Evolutionary conservation across 352 stramenopile species (phyloP).

Genomic region (Pythium sukuiense): DNA sequence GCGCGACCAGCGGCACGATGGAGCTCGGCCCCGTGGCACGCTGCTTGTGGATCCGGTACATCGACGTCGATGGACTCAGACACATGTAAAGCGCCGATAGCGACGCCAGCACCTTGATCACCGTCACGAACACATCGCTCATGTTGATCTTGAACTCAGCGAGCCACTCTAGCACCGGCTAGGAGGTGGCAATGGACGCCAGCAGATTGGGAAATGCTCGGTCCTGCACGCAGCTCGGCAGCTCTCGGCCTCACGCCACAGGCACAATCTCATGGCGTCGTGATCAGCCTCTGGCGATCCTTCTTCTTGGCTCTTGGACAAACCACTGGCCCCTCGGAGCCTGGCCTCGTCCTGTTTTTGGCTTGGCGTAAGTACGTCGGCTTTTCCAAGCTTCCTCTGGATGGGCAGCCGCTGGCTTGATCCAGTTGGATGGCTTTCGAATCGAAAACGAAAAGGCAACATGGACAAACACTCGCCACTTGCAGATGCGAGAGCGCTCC

Average conservation of each 20-base stretch:
- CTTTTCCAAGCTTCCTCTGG: conserved; percentile 5
- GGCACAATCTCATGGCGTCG: neutral
- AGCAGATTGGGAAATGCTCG: neutral
- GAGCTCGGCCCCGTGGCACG: conserved; percentile 40
- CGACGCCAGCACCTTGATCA: conserved; percentile 63
- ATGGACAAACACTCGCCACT: neutral
- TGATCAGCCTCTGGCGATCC: neutral
- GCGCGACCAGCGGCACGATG: conserved; percentile 57
- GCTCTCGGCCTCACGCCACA: neutral
- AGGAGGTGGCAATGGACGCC: neutral
- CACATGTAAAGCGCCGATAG: conserved; percentile 77
- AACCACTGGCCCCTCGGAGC: neutral
- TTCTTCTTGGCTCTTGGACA: neutral
- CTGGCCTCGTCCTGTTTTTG: neutral
- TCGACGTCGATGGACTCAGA: conserved; percentile 46
- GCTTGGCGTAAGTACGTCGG: neutral
- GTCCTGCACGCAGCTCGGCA: neutral
- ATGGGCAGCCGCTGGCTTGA: neutral
- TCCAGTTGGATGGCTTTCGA: neutral
- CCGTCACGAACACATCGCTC: conserved; percentile 35
- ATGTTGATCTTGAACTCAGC: conserved; percentile 2
- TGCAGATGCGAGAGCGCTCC: conserved; percentile 4
- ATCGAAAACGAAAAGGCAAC: conserved; percentile 3
- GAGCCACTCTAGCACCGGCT: neutral
- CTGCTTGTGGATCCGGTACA: conserved; percentile 59